Evolutionary conservation across 2,329 filamentous ascomycete species (phyloP).

Genomic region (Parascedosporium putredinis): DNA sequence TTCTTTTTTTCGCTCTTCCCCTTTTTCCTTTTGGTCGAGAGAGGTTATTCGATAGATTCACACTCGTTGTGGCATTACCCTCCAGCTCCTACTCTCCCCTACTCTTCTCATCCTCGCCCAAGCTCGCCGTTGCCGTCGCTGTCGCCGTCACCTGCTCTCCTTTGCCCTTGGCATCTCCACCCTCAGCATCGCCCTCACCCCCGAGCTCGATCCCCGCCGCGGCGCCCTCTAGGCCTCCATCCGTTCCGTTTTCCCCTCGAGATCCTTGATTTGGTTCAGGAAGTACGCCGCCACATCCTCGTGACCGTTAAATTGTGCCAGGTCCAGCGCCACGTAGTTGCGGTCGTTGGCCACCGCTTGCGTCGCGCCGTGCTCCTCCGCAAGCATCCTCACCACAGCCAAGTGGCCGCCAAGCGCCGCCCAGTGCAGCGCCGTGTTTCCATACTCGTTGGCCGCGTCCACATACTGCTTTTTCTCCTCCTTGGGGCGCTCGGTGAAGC

Average conservation of each 20-base stretch:
- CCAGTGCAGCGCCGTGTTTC: conserved; percentile 92
- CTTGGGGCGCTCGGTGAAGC: conserved; percentile 28
- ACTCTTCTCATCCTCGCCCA: background rate
- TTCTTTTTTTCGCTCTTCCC: too few species aligned
- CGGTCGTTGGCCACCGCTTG: conserved; percentile 70
- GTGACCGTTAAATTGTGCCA: conserved; percentile 62
- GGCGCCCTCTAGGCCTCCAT: conserved; percentile 14
- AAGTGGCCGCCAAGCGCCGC: conserved; percentile 84
- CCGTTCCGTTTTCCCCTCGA: conserved; percentile 28
- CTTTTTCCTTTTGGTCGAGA: too few species aligned
- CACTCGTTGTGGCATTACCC: too few species aligned
- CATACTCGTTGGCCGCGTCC: conserved; percentile 64
- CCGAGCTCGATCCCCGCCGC: conserved; percentile 28
- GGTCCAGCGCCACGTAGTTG: conserved; percentile 69
- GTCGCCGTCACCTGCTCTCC: too few species aligned
- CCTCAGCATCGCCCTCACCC: conserved; percentile 12
- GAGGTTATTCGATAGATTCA: too few species aligned
- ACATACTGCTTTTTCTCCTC: conserved; percentile 41
- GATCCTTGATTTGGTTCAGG: conserved; percentile 31
- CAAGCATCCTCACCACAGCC: conserved; percentile 63
- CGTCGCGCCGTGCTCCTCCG: conserved; percentile 61
- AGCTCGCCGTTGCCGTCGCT: background rate
- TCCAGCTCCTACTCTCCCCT: conserved; percentile 4
- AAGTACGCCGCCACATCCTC: conserved; percentile 54
- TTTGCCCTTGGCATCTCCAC: background rate